phyloP scores from a whole-genome alignment of 768 basidiomycete genomes.

The Suillus luteus region DNA sequence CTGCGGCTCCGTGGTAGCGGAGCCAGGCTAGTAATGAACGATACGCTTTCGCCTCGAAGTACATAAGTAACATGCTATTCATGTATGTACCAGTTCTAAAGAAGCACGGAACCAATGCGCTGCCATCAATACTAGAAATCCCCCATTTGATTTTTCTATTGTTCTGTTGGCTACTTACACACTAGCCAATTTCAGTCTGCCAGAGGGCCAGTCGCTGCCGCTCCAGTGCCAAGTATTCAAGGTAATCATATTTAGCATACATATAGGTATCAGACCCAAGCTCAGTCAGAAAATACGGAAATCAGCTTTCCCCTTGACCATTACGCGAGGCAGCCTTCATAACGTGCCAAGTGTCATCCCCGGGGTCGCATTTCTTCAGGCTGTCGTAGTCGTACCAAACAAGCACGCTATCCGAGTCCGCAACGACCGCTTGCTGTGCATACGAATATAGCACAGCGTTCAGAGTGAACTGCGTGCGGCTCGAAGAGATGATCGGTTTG shows the following conservation, averaged over 20 bases:
- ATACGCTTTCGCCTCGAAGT: background rate
- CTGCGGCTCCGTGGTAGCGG: background rate
- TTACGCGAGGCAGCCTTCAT: slow-evolving; percentile 16
- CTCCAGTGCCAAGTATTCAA: too few relatives aligned
- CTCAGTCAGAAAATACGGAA: background rate
- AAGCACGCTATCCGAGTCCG: slow-evolving; percentile 61
- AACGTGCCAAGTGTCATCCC: slow-evolving; percentile 45
- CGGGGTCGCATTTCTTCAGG: slow-evolving; percentile 65
- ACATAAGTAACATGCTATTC: background rate
- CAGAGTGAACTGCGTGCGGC: slow-evolving; percentile 49
- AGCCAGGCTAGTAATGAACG: background rate
- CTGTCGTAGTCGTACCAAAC: slow-evolving; percentile 82
- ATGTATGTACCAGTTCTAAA: too few relatives aligned
- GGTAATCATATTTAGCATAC: background rate
- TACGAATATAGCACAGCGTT: slow-evolving; percentile 64
- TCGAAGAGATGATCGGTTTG: slow-evolving; percentile 44
- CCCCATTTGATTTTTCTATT: too few relatives aligned
- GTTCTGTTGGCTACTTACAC: too few relatives aligned
- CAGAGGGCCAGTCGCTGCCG: background rate
- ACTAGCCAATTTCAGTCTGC: too few relatives aligned
- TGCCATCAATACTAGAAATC: too few relatives aligned
- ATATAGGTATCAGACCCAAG: background rate
- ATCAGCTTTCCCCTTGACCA: background rate
- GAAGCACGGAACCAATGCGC: too few relatives aligned
- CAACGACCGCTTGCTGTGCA: slow-evolving; percentile 60